Evolutionary conservation across 169 alveolate species (phyloP), one percentile per base, ranked within the genome.

Genomic region (Cryptosporidium canis): DNA sequence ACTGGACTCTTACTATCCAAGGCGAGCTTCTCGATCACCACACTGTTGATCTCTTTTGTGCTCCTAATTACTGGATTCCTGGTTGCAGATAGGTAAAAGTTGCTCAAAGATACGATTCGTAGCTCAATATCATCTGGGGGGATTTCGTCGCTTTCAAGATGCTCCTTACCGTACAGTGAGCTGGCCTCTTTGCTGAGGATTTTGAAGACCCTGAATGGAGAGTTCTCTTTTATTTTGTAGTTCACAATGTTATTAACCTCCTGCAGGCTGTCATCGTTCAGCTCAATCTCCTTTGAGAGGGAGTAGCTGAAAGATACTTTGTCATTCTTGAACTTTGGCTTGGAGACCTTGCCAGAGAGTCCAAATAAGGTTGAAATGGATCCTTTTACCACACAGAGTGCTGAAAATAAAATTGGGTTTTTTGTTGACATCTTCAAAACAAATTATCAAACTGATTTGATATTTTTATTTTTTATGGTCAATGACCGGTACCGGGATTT

Each of bases 381-480:
- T 8, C 87, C 87, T 61, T 77, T 77, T 24, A 77, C 71, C 2
- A 77, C 39, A 31, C 87, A 77, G 41, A 61, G 47, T 5, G 87
- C 87, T 14, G 87, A 77, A 24, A 47, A 53, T 56, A 77, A 63
- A 12, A 77, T 12, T 4, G 87, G 87, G 31, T 77, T 77, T 77
- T 44, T 77, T 27, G 77, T 77, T 3, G 87, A 77, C 87, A 77
- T 77, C 18, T 31, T 39, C n/a, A 65, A 14, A 33, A 21, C 11
- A 18, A 18, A 45, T 21, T 1, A 65, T 16, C 14, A 65, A 65
- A 35, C 14, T n/a, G 24, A 29, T 43, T 67, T 21, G 63, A 6
- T 18, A 8, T 67, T 33, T 24, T 6, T 18, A 31, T 31, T 3
- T 29, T 2, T 61, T 61, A 29, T 27, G 29, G n/a, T 31, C 2